Conservation (phyloP, 371 early-diverging fungal species). For the Mucor saturninus region DNA sequence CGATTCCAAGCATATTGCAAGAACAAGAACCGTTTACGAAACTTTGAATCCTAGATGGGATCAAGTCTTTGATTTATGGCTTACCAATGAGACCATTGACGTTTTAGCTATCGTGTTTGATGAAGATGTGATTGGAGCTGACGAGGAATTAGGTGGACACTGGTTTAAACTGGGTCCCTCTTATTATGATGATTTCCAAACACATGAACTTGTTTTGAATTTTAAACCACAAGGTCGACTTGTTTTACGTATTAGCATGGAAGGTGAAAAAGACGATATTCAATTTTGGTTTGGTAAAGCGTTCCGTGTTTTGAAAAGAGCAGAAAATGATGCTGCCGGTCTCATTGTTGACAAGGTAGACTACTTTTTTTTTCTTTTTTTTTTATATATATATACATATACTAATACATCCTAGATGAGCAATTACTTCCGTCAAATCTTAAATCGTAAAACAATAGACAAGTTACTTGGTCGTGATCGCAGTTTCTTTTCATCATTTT, state of each 20-base stretch:
- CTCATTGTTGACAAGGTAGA: slow-evolving; percentile 74
- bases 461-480: slow-evolving; percentile 49
- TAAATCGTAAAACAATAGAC: slow-evolving; percentile 48
- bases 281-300: slow-evolving; percentile 92
- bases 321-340: slow-evolving; percentile 73
- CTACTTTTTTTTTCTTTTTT: not conserved
- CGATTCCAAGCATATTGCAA: slow-evolving; percentile 56
- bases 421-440: slow-evolving; percentile 63
- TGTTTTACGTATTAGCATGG: slow-evolving; percentile 83
- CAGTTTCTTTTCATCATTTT: slow-evolving; percentile 49
- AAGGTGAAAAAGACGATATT: slow-evolving; percentile 90
- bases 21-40: slow-evolving; percentile 71
- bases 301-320: slow-evolving; percentile 75
- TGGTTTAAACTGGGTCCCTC: slow-evolving; percentile 68
- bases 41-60: slow-evolving; percentile 91
- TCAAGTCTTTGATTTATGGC: slow-evolving; percentile 81
- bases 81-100: slow-evolving; percentile 59
- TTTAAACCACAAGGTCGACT: slow-evolving; percentile 86
- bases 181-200: slow-evolving; percentile 69
- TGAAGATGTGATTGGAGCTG: slow-evolving; percentile 78
- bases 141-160: slow-evolving; percentile 79
- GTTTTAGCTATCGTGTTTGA: slow-evolving; percentile 77
- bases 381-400: not conserved
- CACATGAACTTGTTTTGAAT: slow-evolving; percentile 85
- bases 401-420: slow-evolving; percentile 47